Base-by-base conservation (phyloP, 495 filamentous ascomycete species). In the Chaetomium cochliodes region DNA sequence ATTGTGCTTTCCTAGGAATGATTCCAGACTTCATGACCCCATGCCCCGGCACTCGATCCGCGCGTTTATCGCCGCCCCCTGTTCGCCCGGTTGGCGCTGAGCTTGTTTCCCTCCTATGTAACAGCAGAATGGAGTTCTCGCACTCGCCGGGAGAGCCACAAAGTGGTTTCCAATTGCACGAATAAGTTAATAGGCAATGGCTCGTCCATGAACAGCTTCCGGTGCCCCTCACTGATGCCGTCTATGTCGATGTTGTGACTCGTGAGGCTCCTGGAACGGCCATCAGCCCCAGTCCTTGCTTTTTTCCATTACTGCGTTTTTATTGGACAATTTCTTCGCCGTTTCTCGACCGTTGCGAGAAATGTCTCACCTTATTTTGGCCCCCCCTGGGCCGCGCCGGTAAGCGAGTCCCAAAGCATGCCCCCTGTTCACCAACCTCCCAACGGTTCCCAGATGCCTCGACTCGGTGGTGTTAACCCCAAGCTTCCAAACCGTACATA, bases 351-450 rank as follows among this genome's bases (percentile, higher is more conserved):
- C 66, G 66, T 68, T 68, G 66, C 58, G 56, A 53, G 39, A 64
- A 67, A 65, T 68, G 66, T 68, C 62, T 68, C 66, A 68, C 66
- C 53, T 65, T 65, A 47, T 58, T 62, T 64, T 55, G 13, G 30
- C 6, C n/a, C 20, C 30, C 46, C n/a, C 30, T 50, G 15, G 54
- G 58, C 52, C 50, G 11, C 47, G 37, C 41, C 11, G 46, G 51
- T n/a, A 46, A 55, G 60, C 60, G 22, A 54, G 28, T 16, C 11
- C 13, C 25, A 26, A n/a, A 26, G 1, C 7, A 50, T 16, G 49
- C 22, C 49, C 49, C 28, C 46, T 30, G 23, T 51, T 50, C 13
- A 30, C 22, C 46, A 53, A n/a, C 28, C 42, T 5, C 56, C 46
- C 33, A 20, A 18, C 49, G 15, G 23, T 52, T 54, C 20, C n/a